phyloP scores from a whole-genome alignment of 2,329 filamentous ascomycete genomes.

The Beauveria medogensis region DNA sequence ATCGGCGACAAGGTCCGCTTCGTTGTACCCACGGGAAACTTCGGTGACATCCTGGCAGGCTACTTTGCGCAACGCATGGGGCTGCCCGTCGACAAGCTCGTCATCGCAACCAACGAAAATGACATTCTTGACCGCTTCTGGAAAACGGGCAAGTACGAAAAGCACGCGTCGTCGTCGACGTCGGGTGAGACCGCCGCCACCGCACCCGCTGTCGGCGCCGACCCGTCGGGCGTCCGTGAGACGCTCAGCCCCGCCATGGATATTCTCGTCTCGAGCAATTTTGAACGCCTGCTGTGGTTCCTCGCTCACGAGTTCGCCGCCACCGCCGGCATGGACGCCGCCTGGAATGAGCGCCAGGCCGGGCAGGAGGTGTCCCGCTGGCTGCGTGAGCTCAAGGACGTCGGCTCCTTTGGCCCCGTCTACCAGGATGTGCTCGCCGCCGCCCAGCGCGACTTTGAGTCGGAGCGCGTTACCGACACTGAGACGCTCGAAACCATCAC shows the following conservation, averaged over 20 bases:
- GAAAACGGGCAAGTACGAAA: conserved; percentile 83
- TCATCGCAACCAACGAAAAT: conserved; percentile 94
- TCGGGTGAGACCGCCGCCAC: conserved; percentile 54
- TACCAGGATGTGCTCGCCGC: conserved; percentile 62
- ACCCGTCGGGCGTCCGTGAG: conserved; percentile 73
- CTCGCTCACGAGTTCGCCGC: conserved; percentile 65
- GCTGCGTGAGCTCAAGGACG: conserved; percentile 71
- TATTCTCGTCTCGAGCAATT: conserved; percentile 92
- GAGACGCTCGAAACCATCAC: conserved; percentile 61
- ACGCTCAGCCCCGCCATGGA: conserved; percentile 96
- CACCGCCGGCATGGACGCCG: conserved; percentile 51
- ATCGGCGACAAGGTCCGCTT: conserved; percentile 67
- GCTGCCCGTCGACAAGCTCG: conserved; percentile 76
- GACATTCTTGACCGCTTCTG: conserved; percentile 95
- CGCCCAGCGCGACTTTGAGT: conserved; percentile 70
- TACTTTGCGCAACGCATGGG: conserved; percentile 92
- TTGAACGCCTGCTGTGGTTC: conserved; percentile 93
- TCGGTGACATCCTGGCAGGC: conserved; percentile 87
- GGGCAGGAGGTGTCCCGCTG: conserved; percentile 71
- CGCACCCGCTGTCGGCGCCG: conserved; percentile 52
- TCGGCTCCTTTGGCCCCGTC: conserved; percentile 74
- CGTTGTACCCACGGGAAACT: conserved; percentile 92
- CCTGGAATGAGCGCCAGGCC: conserved; percentile 59
- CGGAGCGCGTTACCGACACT: conserved; percentile 60
- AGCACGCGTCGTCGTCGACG: conserved; percentile 48